Base-by-base conservation (phyloP, 768 basidiomycete species). In the Pleurotus cornucopiae region DNA sequence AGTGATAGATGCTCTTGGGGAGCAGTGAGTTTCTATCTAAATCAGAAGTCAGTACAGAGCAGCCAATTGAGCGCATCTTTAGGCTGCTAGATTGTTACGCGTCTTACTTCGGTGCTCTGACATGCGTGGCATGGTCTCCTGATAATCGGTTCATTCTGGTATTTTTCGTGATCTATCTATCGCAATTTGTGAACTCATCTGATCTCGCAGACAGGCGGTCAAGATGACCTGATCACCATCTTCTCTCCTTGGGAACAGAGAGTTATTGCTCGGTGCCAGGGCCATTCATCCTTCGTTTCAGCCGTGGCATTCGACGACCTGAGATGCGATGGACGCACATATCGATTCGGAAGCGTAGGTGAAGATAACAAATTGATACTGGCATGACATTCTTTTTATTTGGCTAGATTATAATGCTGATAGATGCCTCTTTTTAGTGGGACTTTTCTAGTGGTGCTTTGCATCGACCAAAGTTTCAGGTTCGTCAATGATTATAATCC, bases 331-430 rank as follows among this genome's bases (percentile, higher is more conserved):
- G 88, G 89, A 25, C 80, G 94, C 34, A 92, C 93, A 41, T 96
- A 98, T 65, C 82, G 96, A 6, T 98, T 99, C 64, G 94, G 89
- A 2, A 95, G 92, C 64, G 93, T 98, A 2, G 97, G 94, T 14
- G 96, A 98, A 68, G 97, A 99, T 64, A 97, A 95, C 67, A 95
- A 95, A 67, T 65, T 99, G 4, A 89, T 97, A 44, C 66, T 98
- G 61, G 94, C 94, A 66, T 54, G 83, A 68, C 16, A 49, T 21
- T 38, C 23, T 13, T 20, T 55, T 14, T 57, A 4, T 37, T 41
- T 56, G n/a, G 55, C 57, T 52, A 39, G 9, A 3, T 3, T 25
- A 25, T 16, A 2, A 21, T 41, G 18, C 39, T 62, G 44, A 71
- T 55, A 39, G 56, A 34, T 11, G 46, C 46, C 37, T 34, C 30